A percentile compares a stretch with the other conserved stretches of the same genome.
phyloP scores from a whole-genome alignment of 371 early-diverging fungal species.

The Saksenaea vasiformis region DNA sequence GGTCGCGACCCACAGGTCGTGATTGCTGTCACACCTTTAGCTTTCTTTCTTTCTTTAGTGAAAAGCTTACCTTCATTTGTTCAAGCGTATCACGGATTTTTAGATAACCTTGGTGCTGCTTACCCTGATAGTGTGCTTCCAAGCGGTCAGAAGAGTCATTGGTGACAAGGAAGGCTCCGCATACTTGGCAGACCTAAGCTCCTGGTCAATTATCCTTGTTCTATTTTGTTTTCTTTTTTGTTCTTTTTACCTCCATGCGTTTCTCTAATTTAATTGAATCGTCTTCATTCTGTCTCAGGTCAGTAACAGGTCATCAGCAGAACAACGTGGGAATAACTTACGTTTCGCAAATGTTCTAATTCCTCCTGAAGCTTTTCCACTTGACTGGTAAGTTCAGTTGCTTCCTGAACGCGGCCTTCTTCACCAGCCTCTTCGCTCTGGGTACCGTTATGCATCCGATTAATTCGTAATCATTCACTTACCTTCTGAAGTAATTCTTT shows the following conservation, averaged over 20 bases:
- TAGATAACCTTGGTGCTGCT: constrained; percentile 87
- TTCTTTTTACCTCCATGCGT: constrained; percentile 58
- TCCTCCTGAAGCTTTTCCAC: constrained; percentile 71
- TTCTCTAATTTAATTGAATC: constrained; percentile 75
- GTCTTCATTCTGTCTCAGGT: constrained; percentile 57
- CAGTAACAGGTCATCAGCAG: not conserved
- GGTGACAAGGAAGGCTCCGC: constrained; percentile 87
- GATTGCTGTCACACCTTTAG: not conserved
- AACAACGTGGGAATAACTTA: constrained; percentile 21
- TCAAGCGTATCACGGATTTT: constrained; percentile 82
- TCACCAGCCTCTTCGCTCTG: constrained; percentile 76
- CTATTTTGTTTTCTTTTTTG: not conserved
- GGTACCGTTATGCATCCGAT: not conserved
- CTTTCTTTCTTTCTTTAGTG: not conserved
- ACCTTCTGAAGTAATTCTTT: constrained; percentile 69
- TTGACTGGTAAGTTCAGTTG: constrained; percentile 60
- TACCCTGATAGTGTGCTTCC: constrained; percentile 87
- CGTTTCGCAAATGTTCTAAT: constrained; percentile 61
- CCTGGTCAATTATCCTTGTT: not conserved
- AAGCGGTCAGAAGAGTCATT: constrained; percentile 80
- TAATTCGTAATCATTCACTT: constrained; percentile 2
- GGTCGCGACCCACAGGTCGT: constrained; percentile 13
- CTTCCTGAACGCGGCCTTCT: constrained; percentile 81
- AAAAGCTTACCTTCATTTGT: constrained; percentile 62
- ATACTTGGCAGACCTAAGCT: constrained; percentile 79